A percentile compares a stretch with the other conserved stretches of the same genome.
These are phyloP conservation scores for Nicotiana noctiflora DNA, from an alignment of 257 asterid genomes.

Conservation along the genomic window DNA sequence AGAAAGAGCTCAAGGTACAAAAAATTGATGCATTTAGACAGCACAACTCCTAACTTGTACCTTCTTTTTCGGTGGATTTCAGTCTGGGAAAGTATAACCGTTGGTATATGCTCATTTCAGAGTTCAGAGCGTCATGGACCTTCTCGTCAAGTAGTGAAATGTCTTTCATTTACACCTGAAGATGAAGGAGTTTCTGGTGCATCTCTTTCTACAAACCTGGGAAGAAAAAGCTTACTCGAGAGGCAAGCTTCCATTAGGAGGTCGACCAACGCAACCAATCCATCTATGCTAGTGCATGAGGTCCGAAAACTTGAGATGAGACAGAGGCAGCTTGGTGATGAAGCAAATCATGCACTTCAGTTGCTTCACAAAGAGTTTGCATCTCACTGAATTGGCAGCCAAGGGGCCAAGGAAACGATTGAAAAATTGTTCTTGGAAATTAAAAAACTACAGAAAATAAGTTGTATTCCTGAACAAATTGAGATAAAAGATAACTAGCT, in stretches of 20 bases:
- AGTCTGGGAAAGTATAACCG: not conserved
- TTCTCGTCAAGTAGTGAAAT: slow-evolving; percentile 62
- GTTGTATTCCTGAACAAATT: slow-evolving; percentile 38
- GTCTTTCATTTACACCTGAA: slow-evolving; percentile 53
- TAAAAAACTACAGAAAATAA: slow-evolving; percentile 52
- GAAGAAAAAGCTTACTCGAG: slow-evolving; percentile 27
- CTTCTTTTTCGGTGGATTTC: not conserved
- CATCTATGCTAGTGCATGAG: slow-evolving; percentile 55
- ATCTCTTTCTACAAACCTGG: slow-evolving; percentile 26
- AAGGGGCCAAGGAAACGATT: slow-evolving; percentile 57
- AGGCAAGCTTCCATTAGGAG: slow-evolving; percentile 34
- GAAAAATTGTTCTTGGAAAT: slow-evolving; percentile 81
- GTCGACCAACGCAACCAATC: slow-evolving; percentile 44
- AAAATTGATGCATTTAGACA: not conserved
- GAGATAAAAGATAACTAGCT: slow-evolving; percentile 51
- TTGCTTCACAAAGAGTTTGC: slow-evolving; percentile 89
- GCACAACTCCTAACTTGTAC: not conserved
- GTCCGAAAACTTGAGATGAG: slow-evolving; percentile 81
- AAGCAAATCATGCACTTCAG: slow-evolving; percentile 87
- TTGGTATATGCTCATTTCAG: slow-evolving; percentile 33
- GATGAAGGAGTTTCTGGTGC: slow-evolving; percentile 30
- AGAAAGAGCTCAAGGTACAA: slow-evolving; percentile 64
- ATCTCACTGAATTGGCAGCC: slow-evolving; percentile 66
- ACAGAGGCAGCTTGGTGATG: slow-evolving; percentile 89
- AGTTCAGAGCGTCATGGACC: slow-evolving; percentile 57